Conservation (phyloP, 2,329 filamentous ascomycete species). For the Calonectria hongkongensis region DNA sequence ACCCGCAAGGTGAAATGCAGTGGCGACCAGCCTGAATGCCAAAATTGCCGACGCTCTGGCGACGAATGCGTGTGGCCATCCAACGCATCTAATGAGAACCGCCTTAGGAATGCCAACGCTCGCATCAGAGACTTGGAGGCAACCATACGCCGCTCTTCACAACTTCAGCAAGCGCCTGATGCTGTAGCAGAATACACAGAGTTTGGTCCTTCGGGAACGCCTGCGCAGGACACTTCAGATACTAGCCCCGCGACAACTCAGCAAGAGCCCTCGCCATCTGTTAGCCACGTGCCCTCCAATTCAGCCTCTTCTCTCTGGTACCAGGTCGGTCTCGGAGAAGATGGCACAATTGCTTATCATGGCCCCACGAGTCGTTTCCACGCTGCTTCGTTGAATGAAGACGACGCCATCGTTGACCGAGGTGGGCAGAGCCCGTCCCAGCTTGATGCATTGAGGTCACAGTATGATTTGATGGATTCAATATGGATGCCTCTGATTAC, state of each 20-base stretch:
- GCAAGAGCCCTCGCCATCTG: no score
- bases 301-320: slow-evolving; percentile 42
- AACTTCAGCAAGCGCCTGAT: no score
- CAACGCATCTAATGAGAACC: slow-evolving; percentile 18
- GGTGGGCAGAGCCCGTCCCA: background rate
- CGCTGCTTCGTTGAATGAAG: slow-evolving; percentile 16
- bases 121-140: slow-evolving; percentile 28
- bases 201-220: no score
- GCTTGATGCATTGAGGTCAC: background rate
- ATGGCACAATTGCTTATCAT: slow-evolving; percentile 49
- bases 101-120: slow-evolving; percentile 34
- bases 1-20: slow-evolving; percentile 37
- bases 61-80: slow-evolving; percentile 34
- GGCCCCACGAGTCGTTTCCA: slow-evolving; percentile 51
- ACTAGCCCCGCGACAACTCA: no score
- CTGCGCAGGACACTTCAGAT: no score
- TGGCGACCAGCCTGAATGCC: slow-evolving; percentile 28
- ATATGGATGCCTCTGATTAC: slow-evolving; percentile 6
- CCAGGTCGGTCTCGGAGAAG: slow-evolving; percentile 49
- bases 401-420: no score
- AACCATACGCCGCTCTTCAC: background rate
- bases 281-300: no score
- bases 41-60: background rate
- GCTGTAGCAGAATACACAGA: no score
- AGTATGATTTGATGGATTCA: slow-evolving; percentile 18